Evolutionary conservation across 768 basidiomycete species (phyloP), one percentile per base, ranked within the genome.

Genomic region (Phanerochaete sordida): DNA sequence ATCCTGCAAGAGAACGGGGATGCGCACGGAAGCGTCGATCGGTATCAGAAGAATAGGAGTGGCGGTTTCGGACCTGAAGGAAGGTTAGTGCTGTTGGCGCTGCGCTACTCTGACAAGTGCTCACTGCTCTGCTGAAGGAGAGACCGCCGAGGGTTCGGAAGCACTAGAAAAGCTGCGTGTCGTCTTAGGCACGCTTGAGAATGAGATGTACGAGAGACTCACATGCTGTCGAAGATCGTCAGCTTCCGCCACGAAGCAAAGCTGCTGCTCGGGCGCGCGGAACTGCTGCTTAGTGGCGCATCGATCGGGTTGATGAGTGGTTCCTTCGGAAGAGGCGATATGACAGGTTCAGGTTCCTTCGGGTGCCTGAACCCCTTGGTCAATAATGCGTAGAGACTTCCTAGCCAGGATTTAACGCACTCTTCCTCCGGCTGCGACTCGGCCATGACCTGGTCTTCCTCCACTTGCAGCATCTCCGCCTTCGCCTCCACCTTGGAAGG

Each of bases 171-270:
- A 9, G 8, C 39, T 43, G 19, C 39, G 19, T 19, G 11, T 11
- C 7, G 11, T 19, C 11, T 43, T 43, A 43, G 39, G 8, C 19
- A 12, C 19, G 39, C 19, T 43, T 4, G 39, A 6, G 19, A 43
- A 6, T 19, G 4, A 4, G 7, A 43, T 11, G 19, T 16, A 9
- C 19, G 19, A 21, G 56, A 57, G 37, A 75, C 85, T 65, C 57
- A 87, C 87, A 87, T 68, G 55, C 84, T 83, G 23, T 85, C 86
- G 64, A 88, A 88, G 27, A 88, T 88, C 0, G 86, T 87, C n/a
- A 81, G 76, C 37, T 74, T 73, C 59, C 74, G 81, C 73, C 81
- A 84, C 8, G 68, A 66, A 3, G 73, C 47, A 23, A 31, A 51
- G 15, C 19, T 13, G 50, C 31, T 51, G 12, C 50, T 51, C 30